These are phyloP conservation scores for Termitomyces sp. DNA, from an alignment of 768 basidiomycete species.

Conservation along the genomic window DNA sequence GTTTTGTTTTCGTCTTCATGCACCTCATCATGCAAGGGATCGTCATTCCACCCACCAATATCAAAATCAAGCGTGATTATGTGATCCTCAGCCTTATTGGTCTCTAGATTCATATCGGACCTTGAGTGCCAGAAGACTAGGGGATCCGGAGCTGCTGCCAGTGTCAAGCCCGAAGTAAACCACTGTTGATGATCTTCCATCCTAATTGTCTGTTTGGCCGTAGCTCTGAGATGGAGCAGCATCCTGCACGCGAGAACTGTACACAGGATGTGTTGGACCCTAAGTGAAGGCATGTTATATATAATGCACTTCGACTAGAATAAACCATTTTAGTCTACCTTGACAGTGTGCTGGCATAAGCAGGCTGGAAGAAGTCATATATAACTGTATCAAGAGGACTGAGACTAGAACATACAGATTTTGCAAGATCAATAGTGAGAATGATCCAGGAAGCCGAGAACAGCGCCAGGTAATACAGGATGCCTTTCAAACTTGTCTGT, in stretches of 20 bases:
- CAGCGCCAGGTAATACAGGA: conserved; percentile 1
- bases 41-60: neutral
- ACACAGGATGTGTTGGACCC: conserved; percentile 1
- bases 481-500: neutral
- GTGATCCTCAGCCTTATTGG: neutral
- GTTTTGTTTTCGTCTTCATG: neutral
- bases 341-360: conserved; percentile 3
- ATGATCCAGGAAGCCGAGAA: conserved; percentile 5
- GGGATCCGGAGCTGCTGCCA: neutral
- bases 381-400: neutral
- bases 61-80: neutral
- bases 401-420: neutral
- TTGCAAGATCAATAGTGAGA: neutral
- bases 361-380: neutral
- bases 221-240: conserved; percentile 5
- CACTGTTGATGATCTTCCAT: neutral
- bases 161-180: neutral
- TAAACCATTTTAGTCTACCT: neutral
- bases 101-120: neutral
- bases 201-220: neutral
- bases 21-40: neutral
- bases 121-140: neutral
- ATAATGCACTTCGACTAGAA: neutral
- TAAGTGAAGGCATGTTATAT: neutral
- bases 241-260: conserved; percentile 6